These are phyloP conservation scores for Mycena kentingensis DNA, from an alignment of 768 basidiomycete species.

Conservation along the genomic window DNA sequence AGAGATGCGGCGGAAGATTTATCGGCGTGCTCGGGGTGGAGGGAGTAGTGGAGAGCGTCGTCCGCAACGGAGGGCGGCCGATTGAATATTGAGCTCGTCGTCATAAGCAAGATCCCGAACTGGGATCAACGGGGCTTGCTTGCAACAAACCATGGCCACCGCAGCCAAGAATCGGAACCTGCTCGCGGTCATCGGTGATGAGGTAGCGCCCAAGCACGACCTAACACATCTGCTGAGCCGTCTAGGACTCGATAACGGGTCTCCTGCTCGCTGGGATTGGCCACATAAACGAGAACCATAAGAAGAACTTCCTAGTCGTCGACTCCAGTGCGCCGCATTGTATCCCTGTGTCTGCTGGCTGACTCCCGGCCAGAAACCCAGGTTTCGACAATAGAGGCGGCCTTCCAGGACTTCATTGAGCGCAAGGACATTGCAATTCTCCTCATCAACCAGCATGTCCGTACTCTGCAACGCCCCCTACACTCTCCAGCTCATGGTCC, in stretches of 20 bases:
- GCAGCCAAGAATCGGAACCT: slow-evolving; percentile 82
- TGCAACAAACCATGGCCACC: too few species aligned
- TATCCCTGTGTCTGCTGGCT: not conserved
- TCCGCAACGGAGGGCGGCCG: slow-evolving; percentile 78
- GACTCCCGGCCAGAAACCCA: slow-evolving; percentile 72
- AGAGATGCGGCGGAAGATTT: slow-evolving; percentile 63
- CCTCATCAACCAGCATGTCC: slow-evolving; percentile 96
- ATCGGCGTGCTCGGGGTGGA: slow-evolving; percentile 67
- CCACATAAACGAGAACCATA: slow-evolving; percentile 84
- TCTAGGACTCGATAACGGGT: slow-evolving; percentile 95
- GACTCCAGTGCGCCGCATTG: slow-evolving; percentile 73
- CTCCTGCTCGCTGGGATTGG: slow-evolving; percentile 94
- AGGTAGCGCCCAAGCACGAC: slow-evolving; percentile 49
- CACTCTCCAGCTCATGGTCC: not conserved
- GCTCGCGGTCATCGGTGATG: slow-evolving; percentile 96
- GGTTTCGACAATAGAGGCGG: slow-evolving; percentile 83
- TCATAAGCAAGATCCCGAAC: too few species aligned
- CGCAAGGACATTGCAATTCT: slow-evolving; percentile 95
- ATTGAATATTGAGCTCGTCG: too few species aligned
- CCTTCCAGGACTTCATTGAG: slow-evolving; percentile 93
- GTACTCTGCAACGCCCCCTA: too few species aligned
- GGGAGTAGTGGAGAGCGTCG: slow-evolving; percentile 77
- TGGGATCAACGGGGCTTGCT: too few species aligned
- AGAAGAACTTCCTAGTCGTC: slow-evolving; percentile 97
- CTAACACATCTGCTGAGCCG: slow-evolving; percentile 18